Conservation (phyloP, 2,329 filamentous ascomycete species). For the Aspergillus terreus region DNA sequence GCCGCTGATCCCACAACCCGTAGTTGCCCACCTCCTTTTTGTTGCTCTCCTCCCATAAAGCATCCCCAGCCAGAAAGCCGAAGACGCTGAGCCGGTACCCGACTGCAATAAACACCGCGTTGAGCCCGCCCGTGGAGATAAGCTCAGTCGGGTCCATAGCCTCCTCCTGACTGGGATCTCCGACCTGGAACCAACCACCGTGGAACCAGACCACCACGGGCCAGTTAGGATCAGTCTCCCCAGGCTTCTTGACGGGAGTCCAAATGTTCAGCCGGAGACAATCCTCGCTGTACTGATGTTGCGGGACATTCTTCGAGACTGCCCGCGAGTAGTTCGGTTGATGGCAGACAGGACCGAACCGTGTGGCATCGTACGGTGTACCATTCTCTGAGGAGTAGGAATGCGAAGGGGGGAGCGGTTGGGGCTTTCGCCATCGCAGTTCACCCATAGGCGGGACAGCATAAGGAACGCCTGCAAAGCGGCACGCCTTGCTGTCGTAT, state of each 20-base stretch:
- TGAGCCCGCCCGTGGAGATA: constrained; percentile 24
- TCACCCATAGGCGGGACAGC: constrained; percentile 38
- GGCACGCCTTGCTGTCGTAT: constrained; percentile 22
- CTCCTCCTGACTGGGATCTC: constrained; percentile 41
- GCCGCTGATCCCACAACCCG: constrained; percentile 1
- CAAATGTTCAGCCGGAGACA: constrained; percentile 51
- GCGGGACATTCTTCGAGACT: constrained; percentile 12
- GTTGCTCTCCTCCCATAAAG: constrained; percentile 8
- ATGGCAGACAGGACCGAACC: constrained; percentile 38
- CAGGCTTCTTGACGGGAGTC: constrained; percentile 34
- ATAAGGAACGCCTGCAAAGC: constrained; percentile 37
- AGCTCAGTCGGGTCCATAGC: constrained; percentile 45
- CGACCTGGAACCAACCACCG: constrained; percentile 50
- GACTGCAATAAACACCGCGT: constrained; percentile 43
- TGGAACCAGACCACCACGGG: constrained; percentile 32
- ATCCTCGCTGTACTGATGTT: constrained; percentile 41
- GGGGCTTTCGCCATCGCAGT: constrained; percentile 38
- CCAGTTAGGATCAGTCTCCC: constrained; percentile 19
- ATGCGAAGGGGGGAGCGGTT: constrained; percentile 27
- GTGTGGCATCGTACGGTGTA: constrained; percentile 35
- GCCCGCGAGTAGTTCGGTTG: constrained; percentile 32
- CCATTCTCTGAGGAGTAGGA: constrained; percentile 22
- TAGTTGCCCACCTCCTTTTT: neutral
- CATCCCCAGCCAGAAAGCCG: neutral
- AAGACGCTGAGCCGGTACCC: constrained; percentile 22